Conservation (phyloP, 495 filamentous ascomycete genomes). For the Mytilinidion resinicola region DNA sequence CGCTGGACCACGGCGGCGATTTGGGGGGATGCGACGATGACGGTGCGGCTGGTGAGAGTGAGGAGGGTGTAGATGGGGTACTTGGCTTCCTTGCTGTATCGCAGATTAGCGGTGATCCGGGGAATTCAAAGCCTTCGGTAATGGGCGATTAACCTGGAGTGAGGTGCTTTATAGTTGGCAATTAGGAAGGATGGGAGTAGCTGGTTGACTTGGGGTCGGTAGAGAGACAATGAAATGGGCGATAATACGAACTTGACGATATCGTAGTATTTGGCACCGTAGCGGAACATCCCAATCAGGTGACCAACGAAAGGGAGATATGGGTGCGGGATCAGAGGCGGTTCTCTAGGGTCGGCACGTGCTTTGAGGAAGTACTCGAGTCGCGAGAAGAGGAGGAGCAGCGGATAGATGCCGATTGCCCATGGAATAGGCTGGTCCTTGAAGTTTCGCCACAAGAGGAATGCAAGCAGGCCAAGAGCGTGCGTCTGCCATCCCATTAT, state of each 20-base stretch:
- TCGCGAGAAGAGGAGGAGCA: background rate
- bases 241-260: slow-evolving; percentile 1
- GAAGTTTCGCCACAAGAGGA: too few species aligned
- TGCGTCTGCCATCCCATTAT: too few species aligned
- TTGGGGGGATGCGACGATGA: slow-evolving; percentile 39
- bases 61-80: slow-evolving; percentile 39
- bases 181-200: too few species aligned
- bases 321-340: slow-evolving; percentile 32
- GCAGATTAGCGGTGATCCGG: background rate
- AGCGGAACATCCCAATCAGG: slow-evolving; percentile 34
- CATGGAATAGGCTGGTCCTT: too few species aligned
- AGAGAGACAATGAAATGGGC: background rate
- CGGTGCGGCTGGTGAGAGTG: slow-evolving; percentile 37
- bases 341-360: slow-evolving; percentile 38
- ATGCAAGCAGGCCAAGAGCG: too few species aligned
- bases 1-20: slow-evolving; percentile 41
- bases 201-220: too few species aligned
- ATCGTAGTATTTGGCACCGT: slow-evolving; percentile 37
- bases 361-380: background rate
- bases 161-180: too few species aligned
- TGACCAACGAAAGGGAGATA: slow-evolving; percentile 42
- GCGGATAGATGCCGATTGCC: background rate
- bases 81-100: slow-evolving; percentile 4
- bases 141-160: too few species aligned
- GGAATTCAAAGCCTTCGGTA: too few species aligned